A percentile compares a stretch with the other conserved stretches of the same genome.
These are phyloP conservation scores for Rhynchosporium secalis DNA, from an alignment of 2,329 filamentous ascomycete genomes.

Conservation along the genomic window DNA sequence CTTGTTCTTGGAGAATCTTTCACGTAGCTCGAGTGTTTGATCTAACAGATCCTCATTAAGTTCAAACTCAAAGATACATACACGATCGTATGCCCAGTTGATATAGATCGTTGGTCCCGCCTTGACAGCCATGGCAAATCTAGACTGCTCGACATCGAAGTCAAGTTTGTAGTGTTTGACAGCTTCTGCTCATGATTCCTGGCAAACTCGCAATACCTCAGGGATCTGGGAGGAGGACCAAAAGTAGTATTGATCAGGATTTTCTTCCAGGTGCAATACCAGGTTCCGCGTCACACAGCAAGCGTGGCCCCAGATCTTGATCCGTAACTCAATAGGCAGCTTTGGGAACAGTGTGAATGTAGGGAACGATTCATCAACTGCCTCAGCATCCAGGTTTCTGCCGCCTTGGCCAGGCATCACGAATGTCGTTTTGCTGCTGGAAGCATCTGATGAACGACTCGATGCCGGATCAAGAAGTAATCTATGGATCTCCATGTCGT, in stretches of 20 bases:
- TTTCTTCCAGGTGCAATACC: background rate
- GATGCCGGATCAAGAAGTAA: no score
- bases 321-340: background rate
- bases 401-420: background rate
- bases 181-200: background rate
- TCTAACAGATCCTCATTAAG: background rate
- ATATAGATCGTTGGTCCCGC: constrained; percentile 1
- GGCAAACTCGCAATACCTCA: background rate
- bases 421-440: no score
- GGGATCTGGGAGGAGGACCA: background rate
- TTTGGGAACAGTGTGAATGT: constrained; percentile 6
- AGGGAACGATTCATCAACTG: background rate
- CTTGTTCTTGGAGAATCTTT: background rate
- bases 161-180: constrained; percentile 7
- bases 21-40: background rate
- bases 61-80: background rate
- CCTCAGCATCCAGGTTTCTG: background rate
- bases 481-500: no score
- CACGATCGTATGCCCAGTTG: constrained; percentile 3
- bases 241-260: background rate
- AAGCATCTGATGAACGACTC: no score
- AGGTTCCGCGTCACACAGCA: constrained; percentile 1
- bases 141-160: background rate
- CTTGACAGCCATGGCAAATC: background rate
- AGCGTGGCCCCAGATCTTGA: background rate